phyloP scores from a whole-genome alignment of 2,329 filamentous ascomycete species.

The Calonectria naviculata region DNA sequence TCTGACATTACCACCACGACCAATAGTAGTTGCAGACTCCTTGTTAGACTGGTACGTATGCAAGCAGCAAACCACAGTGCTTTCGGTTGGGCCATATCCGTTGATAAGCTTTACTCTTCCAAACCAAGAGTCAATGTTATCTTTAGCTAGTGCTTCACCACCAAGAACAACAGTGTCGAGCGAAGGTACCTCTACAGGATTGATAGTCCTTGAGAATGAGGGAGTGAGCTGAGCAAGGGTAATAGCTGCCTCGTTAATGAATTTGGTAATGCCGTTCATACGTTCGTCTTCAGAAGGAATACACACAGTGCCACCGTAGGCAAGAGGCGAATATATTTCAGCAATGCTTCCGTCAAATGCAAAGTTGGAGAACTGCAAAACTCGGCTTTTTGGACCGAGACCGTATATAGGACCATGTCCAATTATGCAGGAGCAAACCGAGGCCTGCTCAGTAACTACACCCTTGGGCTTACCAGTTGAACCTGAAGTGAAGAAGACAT shows the following conservation, averaged over 20 bases:
- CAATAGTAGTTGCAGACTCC: constrained; percentile 14
- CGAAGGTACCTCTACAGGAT: not conserved
- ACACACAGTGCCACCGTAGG: constrained; percentile 51
- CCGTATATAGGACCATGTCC: not conserved
- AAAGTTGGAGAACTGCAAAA: constrained; percentile 42
- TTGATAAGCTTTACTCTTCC: not conserved
- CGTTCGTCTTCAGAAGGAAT: constrained; percentile 51
- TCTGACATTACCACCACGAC: constrained; percentile 14
- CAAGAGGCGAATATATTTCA: constrained; percentile 51
- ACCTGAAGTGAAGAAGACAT: constrained; percentile 66
- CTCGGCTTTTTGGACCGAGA: constrained; percentile 3
- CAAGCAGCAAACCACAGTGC: not conserved
- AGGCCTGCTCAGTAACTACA: constrained; percentile 48
- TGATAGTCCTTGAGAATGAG: not conserved
- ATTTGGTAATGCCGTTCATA: not conserved
- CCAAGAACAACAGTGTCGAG: constrained; percentile 12
- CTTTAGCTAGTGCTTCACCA: constrained; percentile 19
- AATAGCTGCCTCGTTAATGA: constrained; percentile 9
- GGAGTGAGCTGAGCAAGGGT: not conserved
- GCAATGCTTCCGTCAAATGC: constrained; percentile 52
- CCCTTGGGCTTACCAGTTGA: constrained; percentile 67
- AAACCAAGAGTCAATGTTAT: constrained; percentile 18
- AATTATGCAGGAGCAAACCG: constrained; percentile 2
- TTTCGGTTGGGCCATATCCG: constrained; percentile 18
- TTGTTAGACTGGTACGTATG: not conserved